Evolutionary conservation across 495 filamentous ascomycete genomes (phyloP), one percentile per base, ranked within the genome.

Genomic region (Penicillium canescens): DNA sequence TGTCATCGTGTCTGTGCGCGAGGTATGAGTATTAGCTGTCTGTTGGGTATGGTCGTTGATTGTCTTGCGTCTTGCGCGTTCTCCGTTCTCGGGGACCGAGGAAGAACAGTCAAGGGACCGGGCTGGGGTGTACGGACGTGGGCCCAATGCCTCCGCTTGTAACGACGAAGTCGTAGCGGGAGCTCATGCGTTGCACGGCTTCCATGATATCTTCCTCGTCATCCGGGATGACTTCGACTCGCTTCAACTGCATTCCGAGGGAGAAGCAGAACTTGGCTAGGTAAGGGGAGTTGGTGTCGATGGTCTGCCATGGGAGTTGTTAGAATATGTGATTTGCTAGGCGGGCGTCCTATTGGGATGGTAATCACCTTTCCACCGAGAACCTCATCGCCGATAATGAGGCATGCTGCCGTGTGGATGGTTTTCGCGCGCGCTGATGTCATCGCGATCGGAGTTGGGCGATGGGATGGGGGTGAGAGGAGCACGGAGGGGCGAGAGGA

Each of bases 361-460:
- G 6, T 48, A 12, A 40, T 56, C 63, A 90, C 93, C 87, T 98
- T 98, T 55, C 94, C 94, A n/a, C 90, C 91, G 3, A 98, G 79
- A 4, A 98, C 90, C 66, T 98, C 94, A 71, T 98, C 93, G 18
- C 94, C 94, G 59, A 98, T 98, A 57, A 98, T 91, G 42, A 98
- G 74, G 65, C 91, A 96, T 52, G 89, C 94, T 26, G 94, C 94
- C 43, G 93, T 97, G 63, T 91, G 84, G 53, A 96, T 94, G 52
- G 78, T 83, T 59, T 80, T 80, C 45, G 76, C 77, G 52, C 78
- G 71, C 23, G 67, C 69, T 75, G 77, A 81, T 72, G 82, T 78
- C 78, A 88, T 89, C 55, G 78, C 65, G 66, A 57, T 56, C 50
- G 47, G 61, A 56, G 40, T 44, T 46, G 13, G 57, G 28, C 50